Evolutionary conservation across 2,329 filamentous ascomycete genomes (phyloP).

Genomic region (Zymoseptoria pseudotritici): DNA sequence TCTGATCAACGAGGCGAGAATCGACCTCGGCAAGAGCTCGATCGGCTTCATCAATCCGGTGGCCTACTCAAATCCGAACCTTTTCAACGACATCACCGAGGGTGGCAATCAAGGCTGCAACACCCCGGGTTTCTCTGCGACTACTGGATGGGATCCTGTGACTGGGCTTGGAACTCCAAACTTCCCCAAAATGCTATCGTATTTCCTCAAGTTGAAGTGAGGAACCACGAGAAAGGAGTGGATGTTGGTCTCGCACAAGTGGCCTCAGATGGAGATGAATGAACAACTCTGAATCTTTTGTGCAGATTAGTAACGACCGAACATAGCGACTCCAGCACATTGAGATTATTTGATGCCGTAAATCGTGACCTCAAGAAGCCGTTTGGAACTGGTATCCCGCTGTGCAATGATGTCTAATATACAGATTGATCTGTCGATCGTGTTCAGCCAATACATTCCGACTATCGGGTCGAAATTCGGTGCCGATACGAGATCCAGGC

Average conservation of each 20-base stretch:
- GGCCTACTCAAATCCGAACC: conserved; percentile 38
- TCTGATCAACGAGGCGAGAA: conserved; percentile 37
- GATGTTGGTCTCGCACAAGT: no score
- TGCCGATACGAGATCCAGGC: background rate
- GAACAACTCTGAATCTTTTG: no score
- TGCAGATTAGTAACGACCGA: no score
- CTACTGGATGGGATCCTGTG: conserved; percentile 27
- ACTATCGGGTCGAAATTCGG: background rate
- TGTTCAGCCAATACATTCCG: no score
- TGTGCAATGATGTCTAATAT: no score
- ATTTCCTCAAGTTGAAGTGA: conserved; percentile 20
- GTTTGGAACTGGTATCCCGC: no score
- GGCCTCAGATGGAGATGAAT: no score
- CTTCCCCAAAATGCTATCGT: conserved; percentile 23
- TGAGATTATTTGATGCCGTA: no score
- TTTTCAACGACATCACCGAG: conserved; percentile 34
- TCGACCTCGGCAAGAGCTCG: conserved; percentile 30
- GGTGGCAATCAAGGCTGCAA: conserved; percentile 36
- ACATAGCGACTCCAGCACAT: no score
- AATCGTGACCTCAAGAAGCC: no score
- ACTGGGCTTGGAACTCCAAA: conserved; percentile 25
- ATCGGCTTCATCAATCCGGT: conserved; percentile 37
- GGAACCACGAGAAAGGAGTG: background rate
- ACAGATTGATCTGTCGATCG: no score
- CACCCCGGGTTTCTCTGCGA: conserved; percentile 24